Percentiles rank a stretch among this genome's conserved stretches.
phyloP scores from a whole-genome alignment of 768 basidiomycete species.

The Trametes cinnabarina region DNA sequence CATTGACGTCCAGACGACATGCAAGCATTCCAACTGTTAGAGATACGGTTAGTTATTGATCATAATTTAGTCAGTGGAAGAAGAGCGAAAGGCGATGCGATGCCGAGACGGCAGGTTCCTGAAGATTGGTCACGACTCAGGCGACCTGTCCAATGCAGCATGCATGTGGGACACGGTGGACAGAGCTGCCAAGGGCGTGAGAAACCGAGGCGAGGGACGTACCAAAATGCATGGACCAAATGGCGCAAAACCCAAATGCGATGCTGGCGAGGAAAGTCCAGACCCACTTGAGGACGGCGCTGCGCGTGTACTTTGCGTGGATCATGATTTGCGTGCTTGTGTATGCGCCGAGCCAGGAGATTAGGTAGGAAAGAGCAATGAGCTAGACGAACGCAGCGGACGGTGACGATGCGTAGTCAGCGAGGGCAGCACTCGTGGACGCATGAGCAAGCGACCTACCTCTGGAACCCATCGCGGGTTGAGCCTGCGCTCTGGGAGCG shows the following conservation, averaged over 20 bases:
- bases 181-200: not conserved
- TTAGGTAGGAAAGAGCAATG: constrained; percentile 28
- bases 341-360: constrained; percentile 32
- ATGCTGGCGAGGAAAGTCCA: constrained; percentile 29
- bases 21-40: constrained; percentile 31
- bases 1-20: constrained; percentile 25
- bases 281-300: constrained; percentile 19
- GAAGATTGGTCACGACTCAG: no score
- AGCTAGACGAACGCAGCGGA: constrained; percentile 16
- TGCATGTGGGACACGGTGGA: not conserved
- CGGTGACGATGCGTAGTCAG: not conserved
- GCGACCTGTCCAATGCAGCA: not conserved
- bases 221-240: constrained; percentile 34
- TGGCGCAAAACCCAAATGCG: constrained; percentile 30
- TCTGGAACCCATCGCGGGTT: constrained; percentile 27
- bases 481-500: constrained; percentile 24
- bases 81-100: not conserved
- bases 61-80: not conserved
- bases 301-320: constrained; percentile 30
- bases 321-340: constrained; percentile 32
- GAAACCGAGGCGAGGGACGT: constrained; percentile 1
- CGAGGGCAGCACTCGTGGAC: not conserved
- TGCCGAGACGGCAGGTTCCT: not conserved
- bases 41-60: not conserved
- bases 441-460: constrained; percentile 10